A percentile compares a stretch with the other conserved stretches of the same genome.
Evolutionary conservation across 768 basidiomycete species (phyloP).

Genomic region (Russula dissimulans): DNA sequence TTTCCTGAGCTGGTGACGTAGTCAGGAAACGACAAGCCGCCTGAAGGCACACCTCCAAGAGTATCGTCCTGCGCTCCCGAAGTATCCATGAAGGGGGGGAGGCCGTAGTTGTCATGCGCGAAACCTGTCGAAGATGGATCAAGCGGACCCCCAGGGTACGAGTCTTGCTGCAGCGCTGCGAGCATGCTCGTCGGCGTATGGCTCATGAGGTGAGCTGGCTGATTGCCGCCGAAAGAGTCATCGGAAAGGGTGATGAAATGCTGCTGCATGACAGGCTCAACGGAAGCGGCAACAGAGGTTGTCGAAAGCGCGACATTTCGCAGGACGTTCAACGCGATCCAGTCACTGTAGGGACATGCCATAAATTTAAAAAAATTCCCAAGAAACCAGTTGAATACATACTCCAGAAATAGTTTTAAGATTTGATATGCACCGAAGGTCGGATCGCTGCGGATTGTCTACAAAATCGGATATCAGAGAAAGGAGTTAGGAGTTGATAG

Average conservation of each 20-base stretch:
- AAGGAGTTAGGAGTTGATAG: background rate
- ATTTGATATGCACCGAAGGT: conserved; percentile 92
- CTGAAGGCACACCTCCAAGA: conserved; percentile 47
- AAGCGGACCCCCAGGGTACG: conserved; percentile 56
- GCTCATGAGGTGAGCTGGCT: conserved; percentile 50
- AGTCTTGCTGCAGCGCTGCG: conserved; percentile 72
- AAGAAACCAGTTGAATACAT: conserved; percentile 27
- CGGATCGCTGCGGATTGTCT: conserved; percentile 90
- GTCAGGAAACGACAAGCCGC: conserved; percentile 63
- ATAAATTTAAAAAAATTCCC: conserved; percentile 18
- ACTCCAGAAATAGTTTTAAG: conserved; percentile 86
- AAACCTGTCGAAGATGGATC: conserved; percentile 57
- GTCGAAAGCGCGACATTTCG: conserved; percentile 82
- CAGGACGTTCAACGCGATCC: conserved; percentile 86
- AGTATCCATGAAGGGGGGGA: conserved; percentile 72
- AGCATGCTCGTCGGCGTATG: conserved; percentile 88
- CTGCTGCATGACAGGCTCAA: conserved; percentile 87
- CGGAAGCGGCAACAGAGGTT: conserved; percentile 85
- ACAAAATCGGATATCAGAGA: conserved; percentile 3
- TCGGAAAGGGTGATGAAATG: conserved; percentile 87
- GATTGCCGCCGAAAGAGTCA: conserved; percentile 59
- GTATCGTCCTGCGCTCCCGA: conserved; percentile 55
- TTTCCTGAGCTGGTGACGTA: conserved; percentile 43
- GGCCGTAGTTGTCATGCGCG: conserved; percentile 57
- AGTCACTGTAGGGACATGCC: conserved; percentile 48